Percentiles rank a stretch among this genome's conserved stretches.
Conservation (phyloP, 148 eudicot species). For the Amaranthus palmeri region DNA sequence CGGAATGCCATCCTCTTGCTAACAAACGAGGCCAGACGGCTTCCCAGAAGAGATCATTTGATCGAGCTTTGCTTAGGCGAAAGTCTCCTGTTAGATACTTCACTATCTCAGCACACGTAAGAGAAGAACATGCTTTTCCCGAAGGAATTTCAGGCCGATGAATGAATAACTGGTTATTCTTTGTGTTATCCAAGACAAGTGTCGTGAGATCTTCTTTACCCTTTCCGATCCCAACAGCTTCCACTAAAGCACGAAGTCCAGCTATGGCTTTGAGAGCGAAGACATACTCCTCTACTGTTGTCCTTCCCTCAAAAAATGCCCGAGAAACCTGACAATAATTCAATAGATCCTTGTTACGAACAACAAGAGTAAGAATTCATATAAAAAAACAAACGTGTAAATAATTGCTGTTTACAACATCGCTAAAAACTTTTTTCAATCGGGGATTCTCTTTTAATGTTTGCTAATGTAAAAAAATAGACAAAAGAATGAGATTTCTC, state of each 20-base stretch:
- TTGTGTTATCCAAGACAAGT: conserved; percentile 43
- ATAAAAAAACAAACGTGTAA: not conserved
- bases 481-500: no score
- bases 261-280: conserved; percentile 53
- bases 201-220: conserved; percentile 70
- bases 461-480: not conserved
- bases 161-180: conserved; percentile 31
- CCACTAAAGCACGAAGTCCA: conserved; percentile 49
- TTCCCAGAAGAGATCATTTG: conserved; percentile 90
- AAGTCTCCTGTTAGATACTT: conserved; percentile 67
- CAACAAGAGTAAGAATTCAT: not conserved
- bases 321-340: conserved; percentile 49
- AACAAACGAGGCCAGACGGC: conserved; percentile 97
- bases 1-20: conserved; percentile 92
- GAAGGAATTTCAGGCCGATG: conserved; percentile 51
- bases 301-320: conserved; percentile 54
- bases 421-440: not conserved
- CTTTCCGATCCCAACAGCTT: conserved; percentile 71
- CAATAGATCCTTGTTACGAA: conserved; percentile 1
- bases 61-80: conserved; percentile 75
- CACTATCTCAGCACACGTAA: conserved; percentile 57
- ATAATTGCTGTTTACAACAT: no score
- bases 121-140: conserved; percentile 70
- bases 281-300: conserved; percentile 49
- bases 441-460: not conserved